Percentiles rank a stretch among this genome's conserved stretches.
These are phyloP conservation scores for Vigna mungo DNA, from an alignment of 306 rosid genomes.

Conservation along the genomic window DNA sequence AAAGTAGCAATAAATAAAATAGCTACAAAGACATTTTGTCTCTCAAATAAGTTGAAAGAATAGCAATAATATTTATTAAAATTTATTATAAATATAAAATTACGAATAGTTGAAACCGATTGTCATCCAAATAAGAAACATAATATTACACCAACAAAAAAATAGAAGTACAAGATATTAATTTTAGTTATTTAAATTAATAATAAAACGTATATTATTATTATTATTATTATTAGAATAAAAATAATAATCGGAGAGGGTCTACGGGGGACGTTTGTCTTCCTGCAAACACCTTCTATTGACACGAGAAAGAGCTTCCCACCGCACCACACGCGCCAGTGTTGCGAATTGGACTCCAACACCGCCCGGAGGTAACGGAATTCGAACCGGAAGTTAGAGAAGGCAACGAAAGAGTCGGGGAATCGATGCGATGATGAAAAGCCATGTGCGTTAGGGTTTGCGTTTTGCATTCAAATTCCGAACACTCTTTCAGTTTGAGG, in stretches of 20 bases:
- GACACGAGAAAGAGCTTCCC: not conserved
- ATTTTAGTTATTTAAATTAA: too few species aligned
- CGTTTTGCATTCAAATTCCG: not conserved
- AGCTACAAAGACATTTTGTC: too few species aligned
- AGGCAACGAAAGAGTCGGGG: not conserved
- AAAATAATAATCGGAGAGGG: not conserved
- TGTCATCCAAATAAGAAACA: too few species aligned
- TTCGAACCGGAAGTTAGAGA: not conserved
- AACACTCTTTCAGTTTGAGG: not conserved
- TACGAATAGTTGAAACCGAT: too few species aligned
- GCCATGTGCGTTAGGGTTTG: constrained; percentile 30
- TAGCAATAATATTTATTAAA: too few species aligned
- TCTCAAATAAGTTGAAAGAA: too few species aligned
- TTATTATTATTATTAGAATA: too few species aligned
- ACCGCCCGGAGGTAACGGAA: not conserved
- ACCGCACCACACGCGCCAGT: not conserved
- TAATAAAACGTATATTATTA: too few species aligned
- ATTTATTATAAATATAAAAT: too few species aligned
- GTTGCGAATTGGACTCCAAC: not conserved
- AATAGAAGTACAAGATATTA: too few species aligned
- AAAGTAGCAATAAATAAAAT: too few species aligned
- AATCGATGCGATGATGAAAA: not conserved
- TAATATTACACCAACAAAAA: too few species aligned
- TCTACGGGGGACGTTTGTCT: constrained; percentile 28
- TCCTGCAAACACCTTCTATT: not conserved